Evolutionary conservation across 768 basidiomycete genomes (phyloP).

Genomic region (Leccinum olivaceopallidum): DNA sequence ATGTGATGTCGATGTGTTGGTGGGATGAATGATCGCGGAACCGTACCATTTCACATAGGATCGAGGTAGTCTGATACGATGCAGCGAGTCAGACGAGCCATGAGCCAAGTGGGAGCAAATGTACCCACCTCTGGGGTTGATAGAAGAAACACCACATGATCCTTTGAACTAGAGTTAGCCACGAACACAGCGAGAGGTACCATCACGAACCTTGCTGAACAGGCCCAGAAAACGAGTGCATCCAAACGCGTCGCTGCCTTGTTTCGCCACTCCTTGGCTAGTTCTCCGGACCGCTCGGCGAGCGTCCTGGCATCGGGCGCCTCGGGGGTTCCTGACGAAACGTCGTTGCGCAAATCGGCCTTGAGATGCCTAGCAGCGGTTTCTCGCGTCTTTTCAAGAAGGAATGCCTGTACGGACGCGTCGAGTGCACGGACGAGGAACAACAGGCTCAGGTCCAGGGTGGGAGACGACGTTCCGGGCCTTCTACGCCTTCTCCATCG

Average conservation of each 20-base stretch:
- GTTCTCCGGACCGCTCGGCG: constrained; percentile 22
- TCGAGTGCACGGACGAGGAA: constrained; percentile 72
- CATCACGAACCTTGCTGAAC: constrained; percentile 63
- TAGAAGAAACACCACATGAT: constrained; percentile 93
- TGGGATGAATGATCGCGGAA: background rate
- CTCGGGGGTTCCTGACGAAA: background rate
- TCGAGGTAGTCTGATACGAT: constrained; percentile 36
- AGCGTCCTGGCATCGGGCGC: background rate
- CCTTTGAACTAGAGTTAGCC: constrained; percentile 36
- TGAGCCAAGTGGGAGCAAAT: constrained; percentile 1
- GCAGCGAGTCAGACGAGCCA: constrained; percentile 5
- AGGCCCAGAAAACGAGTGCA: constrained; percentile 73
- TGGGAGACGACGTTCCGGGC: constrained; percentile 43
- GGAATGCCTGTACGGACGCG: constrained; percentile 51
- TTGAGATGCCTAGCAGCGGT: background rate
- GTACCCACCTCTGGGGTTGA: constrained; percentile 62
- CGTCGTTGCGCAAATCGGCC: background rate
- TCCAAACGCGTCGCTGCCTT: constrained; percentile 53
- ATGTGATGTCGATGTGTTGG: background rate
- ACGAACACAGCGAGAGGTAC: background rate
- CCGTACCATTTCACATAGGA: constrained; percentile 63
- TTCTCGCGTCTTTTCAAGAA: constrained; percentile 34
- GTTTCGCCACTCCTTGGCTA: constrained; percentile 31
- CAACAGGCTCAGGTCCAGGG: constrained; percentile 67
- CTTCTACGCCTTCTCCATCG: constrained; percentile 44